Conservation (phyloP, 108 stramenopile species). For the Mediolabrus comicus region DNA sequence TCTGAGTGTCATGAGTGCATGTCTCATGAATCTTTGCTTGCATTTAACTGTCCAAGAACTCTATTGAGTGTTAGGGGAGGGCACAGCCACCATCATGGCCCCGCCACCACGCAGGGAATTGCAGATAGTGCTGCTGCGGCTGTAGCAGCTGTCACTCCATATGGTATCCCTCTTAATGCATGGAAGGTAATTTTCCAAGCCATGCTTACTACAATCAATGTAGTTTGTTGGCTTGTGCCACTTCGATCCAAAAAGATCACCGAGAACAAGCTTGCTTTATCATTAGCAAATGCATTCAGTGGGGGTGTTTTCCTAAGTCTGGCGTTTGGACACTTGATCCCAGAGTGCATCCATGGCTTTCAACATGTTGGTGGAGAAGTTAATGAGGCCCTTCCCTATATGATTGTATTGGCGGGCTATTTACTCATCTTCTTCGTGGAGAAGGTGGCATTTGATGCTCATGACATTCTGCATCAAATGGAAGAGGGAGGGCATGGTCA, state of each 20-base stretch:
- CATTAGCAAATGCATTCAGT: constrained; percentile 93
- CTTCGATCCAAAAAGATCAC: constrained; percentile 76
- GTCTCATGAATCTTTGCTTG: constrained; percentile 14
- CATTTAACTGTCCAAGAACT: constrained; percentile 8
- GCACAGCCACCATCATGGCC: constrained; percentile 7
- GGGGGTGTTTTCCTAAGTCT: constrained; percentile 96
- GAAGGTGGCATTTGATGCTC: constrained; percentile 94
- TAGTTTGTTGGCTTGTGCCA: constrained; percentile 88
- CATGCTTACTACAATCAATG: constrained; percentile 84
- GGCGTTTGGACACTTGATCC: constrained; percentile 96
- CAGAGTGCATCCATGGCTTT: constrained; percentile 91
- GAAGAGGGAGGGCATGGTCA: constrained; percentile 51
- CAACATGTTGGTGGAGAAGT: constrained; percentile 36
- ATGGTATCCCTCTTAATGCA: constrained; percentile 72
- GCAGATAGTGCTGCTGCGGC: constrained; percentile 17
- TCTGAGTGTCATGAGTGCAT: constrained; percentile 36
- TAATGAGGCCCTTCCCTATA: constrained; percentile 81
- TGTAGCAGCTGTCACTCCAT: constrained; percentile 37
- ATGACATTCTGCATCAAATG: constrained; percentile 86
- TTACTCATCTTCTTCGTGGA: constrained; percentile 96
- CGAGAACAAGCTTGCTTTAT: constrained; percentile 76
- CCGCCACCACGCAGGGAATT: neutral
- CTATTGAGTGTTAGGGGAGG: constrained; percentile 31
- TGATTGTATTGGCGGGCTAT: constrained; percentile 86
- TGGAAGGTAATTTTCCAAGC: constrained; percentile 91